Conservation (phyloP, 2,329 filamentous ascomycete genomes). For the Fusarium sarcochroum region DNA sequence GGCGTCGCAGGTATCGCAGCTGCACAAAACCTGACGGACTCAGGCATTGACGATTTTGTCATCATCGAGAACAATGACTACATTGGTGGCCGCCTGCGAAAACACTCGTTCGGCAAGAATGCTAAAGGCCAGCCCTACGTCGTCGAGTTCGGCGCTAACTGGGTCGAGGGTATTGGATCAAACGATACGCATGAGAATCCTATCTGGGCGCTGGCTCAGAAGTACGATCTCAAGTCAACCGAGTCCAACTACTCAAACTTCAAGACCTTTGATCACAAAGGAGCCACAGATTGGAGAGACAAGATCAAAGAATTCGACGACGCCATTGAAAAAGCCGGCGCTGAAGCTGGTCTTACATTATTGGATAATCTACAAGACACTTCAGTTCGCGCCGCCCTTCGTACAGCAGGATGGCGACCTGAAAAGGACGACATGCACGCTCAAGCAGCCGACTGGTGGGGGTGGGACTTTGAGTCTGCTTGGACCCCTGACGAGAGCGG, state of each 20-base stretch:
- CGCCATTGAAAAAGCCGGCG: slow-evolving; percentile 60
- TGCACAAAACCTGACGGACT: slow-evolving; percentile 73
- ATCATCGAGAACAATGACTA: slow-evolving; percentile 74
- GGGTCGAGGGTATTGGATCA: slow-evolving; percentile 58
- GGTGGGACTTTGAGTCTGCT: slow-evolving; percentile 71
- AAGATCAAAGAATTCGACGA: slow-evolving; percentile 66
- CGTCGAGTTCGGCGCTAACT: slow-evolving; percentile 78
- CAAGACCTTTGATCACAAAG: slow-evolving; percentile 71
- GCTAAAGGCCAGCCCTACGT: slow-evolving; percentile 66
- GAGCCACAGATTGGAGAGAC: slow-evolving; percentile 63
- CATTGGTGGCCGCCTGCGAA: slow-evolving; percentile 73
- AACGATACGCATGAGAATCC: slow-evolving; percentile 65
- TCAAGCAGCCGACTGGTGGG: slow-evolving; percentile 71
- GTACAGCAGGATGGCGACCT: slow-evolving; percentile 74
- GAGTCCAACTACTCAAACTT: slow-evolving; percentile 72
- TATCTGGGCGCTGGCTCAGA: slow-evolving; percentile 73
- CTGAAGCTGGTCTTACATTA: slow-evolving; percentile 70
- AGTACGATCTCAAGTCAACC: slow-evolving; percentile 68
- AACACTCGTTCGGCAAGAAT: slow-evolving; percentile 68
- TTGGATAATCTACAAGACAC: slow-evolving; percentile 72
- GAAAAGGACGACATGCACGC: slow-evolving; percentile 63
- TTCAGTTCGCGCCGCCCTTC: slow-evolving; percentile 70
- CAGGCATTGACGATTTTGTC: slow-evolving; percentile 73
- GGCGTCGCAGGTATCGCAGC: slow-evolving; percentile 75
- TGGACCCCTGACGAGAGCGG: slow-evolving; percentile 69